Base-by-base conservation (phyloP, 1,284 basidiomycete species). In the Pseudozyma tsukubaensis region DNA sequence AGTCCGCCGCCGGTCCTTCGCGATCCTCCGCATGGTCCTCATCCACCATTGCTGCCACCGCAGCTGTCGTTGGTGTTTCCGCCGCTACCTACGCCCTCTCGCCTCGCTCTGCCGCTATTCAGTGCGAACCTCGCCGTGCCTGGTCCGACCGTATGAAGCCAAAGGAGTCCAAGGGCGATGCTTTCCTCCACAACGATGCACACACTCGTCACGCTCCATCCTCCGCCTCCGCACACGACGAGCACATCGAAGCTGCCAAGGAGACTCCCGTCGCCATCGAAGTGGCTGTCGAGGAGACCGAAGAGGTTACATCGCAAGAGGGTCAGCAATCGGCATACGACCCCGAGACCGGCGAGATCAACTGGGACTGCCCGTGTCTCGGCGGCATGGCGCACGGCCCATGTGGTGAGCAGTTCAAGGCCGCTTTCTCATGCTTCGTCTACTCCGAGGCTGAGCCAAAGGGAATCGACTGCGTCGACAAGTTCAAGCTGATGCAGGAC, bases 351-450 rank as follows among this genome's bases (percentile, higher is more conserved):
- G 96, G 96, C 57, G 76, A 83, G 66, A 84, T 85, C 66, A 85
- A 85, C 65, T 85, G 83, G 83, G 83, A 85, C 73, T 85, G 84
- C 72, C 84, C 84, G 72, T 99, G 96, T 85, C 90, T 99, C 12
- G 96, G 96, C 29, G 97, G 96, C 59, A 98, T 99, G 97, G 95
- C 97, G 3, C 89, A 97, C 81, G 97, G 97, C 7, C 94, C 95
- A 2, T 99, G 96, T 83, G 96, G 96, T 12, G 88, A 90, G 72
- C 89, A 98, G 81, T 99, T 99, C 88, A 91, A 93, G 78, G 92
- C 91, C 69, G 96, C 97, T 0, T 99, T 99, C 87, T 94, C 93
- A 43, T 99, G 96, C 87, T 99, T 99, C 80, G 90, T 99, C 5
- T 92, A 90, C 85, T 95, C 93, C 10, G 94, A 97, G 84, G 89